Conservation (phyloP, 2,329 filamentous ascomycete genomes). For the Colletotrichum sp. region DNA sequence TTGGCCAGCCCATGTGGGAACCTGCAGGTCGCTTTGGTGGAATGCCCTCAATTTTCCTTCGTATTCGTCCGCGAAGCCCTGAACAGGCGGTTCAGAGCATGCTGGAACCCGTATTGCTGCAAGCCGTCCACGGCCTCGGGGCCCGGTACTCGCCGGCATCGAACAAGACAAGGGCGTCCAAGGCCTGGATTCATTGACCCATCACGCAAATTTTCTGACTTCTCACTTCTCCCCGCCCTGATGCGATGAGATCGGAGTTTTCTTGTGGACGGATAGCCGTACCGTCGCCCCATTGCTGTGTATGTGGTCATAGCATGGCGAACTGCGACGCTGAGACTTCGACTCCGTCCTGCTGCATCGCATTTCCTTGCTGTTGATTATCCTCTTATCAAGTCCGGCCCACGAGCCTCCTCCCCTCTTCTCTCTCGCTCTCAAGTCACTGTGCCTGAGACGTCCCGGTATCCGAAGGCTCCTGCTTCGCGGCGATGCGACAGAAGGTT, state of each 20-base stretch:
- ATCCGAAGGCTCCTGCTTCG: background rate
- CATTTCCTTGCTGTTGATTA: background rate
- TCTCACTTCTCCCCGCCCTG: background rate
- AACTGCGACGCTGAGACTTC: background rate
- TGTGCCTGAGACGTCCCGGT: background rate
- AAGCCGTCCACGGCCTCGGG: background rate
- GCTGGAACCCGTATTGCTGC: constrained; percentile 7
- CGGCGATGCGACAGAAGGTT: background rate
- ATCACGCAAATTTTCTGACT: background rate
- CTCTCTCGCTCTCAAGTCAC: background rate
- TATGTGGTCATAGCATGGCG: background rate
- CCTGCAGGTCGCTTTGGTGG: constrained; percentile 8
- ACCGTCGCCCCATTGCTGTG: background rate
- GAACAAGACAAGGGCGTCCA: background rate
- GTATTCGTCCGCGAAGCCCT: constrained; percentile 10
- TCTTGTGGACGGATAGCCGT: background rate
- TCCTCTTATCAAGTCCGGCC: background rate
- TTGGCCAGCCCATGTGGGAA: constrained; percentile 1
- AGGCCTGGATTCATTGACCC: background rate
- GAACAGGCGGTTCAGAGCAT: background rate
- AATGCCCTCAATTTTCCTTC: background rate
- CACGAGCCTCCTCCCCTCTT: background rate
- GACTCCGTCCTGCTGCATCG: background rate
- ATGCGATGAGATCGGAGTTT: background rate
- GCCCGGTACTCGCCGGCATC: background rate